Evolutionary conservation across 768 basidiomycete species (phyloP).

Genomic region (Tulasnella sp.): DNA sequence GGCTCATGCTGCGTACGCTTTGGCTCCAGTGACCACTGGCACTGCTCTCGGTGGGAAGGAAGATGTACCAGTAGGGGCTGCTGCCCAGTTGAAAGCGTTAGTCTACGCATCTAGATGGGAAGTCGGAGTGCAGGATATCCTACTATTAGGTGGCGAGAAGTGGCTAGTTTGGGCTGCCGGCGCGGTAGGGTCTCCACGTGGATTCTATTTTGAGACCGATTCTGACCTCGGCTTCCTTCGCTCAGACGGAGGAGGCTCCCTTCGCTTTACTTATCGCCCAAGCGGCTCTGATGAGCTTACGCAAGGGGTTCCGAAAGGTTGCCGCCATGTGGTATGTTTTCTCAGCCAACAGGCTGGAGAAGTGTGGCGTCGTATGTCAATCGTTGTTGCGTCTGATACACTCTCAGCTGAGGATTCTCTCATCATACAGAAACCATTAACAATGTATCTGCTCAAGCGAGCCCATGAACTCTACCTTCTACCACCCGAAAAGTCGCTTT

Average conservation of each 20-base stretch:
- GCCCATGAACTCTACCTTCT: slow-evolving; percentile 60
- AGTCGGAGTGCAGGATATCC: slow-evolving; percentile 61
- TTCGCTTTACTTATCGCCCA: slow-evolving; percentile 76
- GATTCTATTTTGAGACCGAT: background rate
- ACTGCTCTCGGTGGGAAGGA: slow-evolving; percentile 6
- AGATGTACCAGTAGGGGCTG: slow-evolving; percentile 37
- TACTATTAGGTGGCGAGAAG: slow-evolving; percentile 65
- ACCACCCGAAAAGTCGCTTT: slow-evolving; percentile 54
- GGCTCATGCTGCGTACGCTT: slow-evolving; percentile 58
- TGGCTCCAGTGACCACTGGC: slow-evolving; percentile 41
- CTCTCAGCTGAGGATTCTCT: background rate
- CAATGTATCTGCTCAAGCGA: slow-evolving; percentile 72
- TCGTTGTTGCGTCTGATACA: background rate
- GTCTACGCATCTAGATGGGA: slow-evolving; percentile 75
- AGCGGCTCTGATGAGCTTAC: slow-evolving; percentile 64
- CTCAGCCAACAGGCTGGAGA: slow-evolving; percentile 74
- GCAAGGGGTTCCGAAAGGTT: slow-evolving; percentile 50
- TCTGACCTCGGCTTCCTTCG: slow-evolving; percentile 27
- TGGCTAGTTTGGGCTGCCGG: slow-evolving; percentile 86
- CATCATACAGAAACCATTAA: slow-evolving; percentile 68
- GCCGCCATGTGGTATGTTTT: slow-evolving; percentile 76
- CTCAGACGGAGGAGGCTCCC: slow-evolving; percentile 76
- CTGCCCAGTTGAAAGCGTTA: slow-evolving; percentile 64
- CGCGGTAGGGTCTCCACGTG: slow-evolving; percentile 51
- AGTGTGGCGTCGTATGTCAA: slow-evolving; percentile 70